These are phyloP conservation scores for Hemileccinum impolitum DNA, from an alignment of 768 basidiomycete genomes.

Conservation along the genomic window DNA sequence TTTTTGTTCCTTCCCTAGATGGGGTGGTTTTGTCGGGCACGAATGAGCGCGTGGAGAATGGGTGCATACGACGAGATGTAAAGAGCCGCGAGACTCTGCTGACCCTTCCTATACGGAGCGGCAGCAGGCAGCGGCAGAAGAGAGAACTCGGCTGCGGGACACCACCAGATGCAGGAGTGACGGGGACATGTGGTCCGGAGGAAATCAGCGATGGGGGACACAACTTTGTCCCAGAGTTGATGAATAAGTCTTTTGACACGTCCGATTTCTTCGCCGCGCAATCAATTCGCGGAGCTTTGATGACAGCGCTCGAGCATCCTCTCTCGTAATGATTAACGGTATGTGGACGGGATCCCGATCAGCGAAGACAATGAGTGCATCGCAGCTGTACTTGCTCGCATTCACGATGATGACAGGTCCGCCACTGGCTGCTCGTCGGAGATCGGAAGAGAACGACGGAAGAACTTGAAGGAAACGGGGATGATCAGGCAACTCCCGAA, in stretches of 20 bases:
- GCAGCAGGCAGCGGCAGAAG: slow-evolving; percentile 20
- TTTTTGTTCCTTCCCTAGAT: not conserved
- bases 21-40: not conserved
- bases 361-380: slow-evolving; percentile 29
- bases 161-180: not conserved
- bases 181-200: not conserved
- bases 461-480: slow-evolving; percentile 25
- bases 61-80: slow-evolving; percentile 22
- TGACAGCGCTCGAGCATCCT: not conserved
- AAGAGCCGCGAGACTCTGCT: slow-evolving; percentile 7
- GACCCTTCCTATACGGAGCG: slow-evolving; percentile 2
- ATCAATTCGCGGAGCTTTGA: not conserved
- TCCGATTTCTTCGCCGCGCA: not conserved
- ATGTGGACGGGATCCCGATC: not conserved
- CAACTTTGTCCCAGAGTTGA: slow-evolving; percentile 15
- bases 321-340: slow-evolving; percentile 1
- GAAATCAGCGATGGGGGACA: slow-evolving; percentile 8
- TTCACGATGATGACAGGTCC: slow-evolving; percentile 34
- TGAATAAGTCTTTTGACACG: not conserved
- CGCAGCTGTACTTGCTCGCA: slow-evolving; percentile 24
- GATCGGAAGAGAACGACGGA: slow-evolving; percentile 11
- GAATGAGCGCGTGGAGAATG: slow-evolving; percentile 16
- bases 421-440: slow-evolving; percentile 13
- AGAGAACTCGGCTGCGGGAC: slow-evolving; percentile 5
- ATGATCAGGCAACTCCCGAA: slow-evolving; percentile 17